Percentiles rank a stretch among this genome's conserved stretches.
Evolutionary conservation across 2,329 filamentous ascomycete species (phyloP).

Genomic region (Ophiostoma himal-ulmi): DNA sequence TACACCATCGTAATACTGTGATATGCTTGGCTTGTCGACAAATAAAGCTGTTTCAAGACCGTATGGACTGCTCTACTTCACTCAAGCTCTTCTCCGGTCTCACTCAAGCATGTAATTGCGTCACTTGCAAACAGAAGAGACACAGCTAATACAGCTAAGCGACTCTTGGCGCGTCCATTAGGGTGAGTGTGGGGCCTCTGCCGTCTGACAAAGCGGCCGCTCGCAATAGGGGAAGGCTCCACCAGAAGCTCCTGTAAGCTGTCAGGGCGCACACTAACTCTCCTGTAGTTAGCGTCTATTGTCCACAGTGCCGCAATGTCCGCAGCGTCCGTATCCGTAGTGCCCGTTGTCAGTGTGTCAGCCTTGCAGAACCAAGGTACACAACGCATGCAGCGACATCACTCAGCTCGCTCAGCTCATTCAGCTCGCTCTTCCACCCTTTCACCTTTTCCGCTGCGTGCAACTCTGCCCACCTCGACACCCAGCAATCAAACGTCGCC

Average conservation of each 20-base stretch:
- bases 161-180: neutral
- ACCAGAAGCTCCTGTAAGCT: neutral
- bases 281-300: neutral
- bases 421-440: too few species aligned
- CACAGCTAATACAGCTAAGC: neutral
- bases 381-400: neutral
- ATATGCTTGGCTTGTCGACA: too few species aligned
- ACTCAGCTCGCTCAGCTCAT: too few species aligned
- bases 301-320: too few species aligned
- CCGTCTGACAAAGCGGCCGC: neutral
- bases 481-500: neutral
- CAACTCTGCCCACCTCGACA: neutral
- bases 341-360: neutral
- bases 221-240: neutral
- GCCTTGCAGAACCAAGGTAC: constrained; percentile 1
- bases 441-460: neutral
- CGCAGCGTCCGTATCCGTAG: neutral
- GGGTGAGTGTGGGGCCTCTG: neutral
- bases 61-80: neutral
- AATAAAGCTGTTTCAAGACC: too few species aligned
- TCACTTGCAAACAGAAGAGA: neutral
- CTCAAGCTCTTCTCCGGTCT: neutral
- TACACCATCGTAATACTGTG: neutral
- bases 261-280: too few species aligned
- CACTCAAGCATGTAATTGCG: neutral